Conservation (phyloP, 306 rosid genomes). For the Datisca glomerata region DNA sequence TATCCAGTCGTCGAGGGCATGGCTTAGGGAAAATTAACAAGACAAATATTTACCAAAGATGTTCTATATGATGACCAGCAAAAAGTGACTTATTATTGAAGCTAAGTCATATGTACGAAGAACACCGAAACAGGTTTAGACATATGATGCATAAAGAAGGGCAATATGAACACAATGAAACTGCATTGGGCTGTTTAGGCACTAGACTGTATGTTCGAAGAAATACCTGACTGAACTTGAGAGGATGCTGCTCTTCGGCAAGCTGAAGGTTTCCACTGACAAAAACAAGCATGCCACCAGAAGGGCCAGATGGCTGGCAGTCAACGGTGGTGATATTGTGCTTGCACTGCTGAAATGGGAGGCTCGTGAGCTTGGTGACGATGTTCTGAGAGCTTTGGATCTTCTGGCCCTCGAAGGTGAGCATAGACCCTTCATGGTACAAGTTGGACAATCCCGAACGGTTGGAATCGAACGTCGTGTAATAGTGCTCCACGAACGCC, state of each 20-base stretch:
- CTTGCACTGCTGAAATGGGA: constrained; percentile 82
- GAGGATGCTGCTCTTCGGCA: constrained; percentile 74
- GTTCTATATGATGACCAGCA: too few species aligned
- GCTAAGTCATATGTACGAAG: too few species aligned
- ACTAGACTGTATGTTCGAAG: too few species aligned
- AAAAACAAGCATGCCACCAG: constrained; percentile 69
- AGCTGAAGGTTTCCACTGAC: constrained; percentile 83
- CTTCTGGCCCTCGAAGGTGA: constrained; percentile 82
- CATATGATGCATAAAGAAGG: too few species aligned
- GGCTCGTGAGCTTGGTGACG: constrained; percentile 55
- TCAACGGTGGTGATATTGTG: constrained; percentile 74
- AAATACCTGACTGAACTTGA: constrained; percentile 75
- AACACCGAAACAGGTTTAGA: too few species aligned
- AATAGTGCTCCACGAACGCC: constrained; percentile 89
- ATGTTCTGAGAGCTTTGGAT: constrained; percentile 55
- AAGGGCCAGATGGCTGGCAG: constrained; percentile 67
- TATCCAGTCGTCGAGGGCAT: too few species aligned
- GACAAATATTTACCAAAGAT: too few species aligned
- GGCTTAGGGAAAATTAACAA: too few species aligned
- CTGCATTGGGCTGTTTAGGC: too few species aligned
- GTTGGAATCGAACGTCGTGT: constrained; percentile 49
- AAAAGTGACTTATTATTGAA: too few species aligned
- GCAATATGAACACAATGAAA: too few species aligned
- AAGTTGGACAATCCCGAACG: constrained; percentile 29
- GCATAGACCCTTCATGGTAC: constrained; percentile 67